These are phyloP conservation scores for Psidium guajava DNA, from an alignment of 345 rosid genomes.

Conservation along the genomic window DNA sequence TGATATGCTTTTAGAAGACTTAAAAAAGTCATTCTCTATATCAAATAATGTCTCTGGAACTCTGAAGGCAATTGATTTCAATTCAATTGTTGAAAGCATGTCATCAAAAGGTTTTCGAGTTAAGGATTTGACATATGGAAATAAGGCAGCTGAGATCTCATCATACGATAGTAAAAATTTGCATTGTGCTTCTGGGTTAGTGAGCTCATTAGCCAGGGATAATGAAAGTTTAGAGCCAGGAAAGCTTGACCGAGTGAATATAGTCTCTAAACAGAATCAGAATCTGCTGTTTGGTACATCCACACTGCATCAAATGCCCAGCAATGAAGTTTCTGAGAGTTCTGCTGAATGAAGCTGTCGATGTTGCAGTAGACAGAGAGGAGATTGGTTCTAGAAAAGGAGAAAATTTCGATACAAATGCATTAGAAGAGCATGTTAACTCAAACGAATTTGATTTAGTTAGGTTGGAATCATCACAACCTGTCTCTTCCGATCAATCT, in stretches of 20 bases:
- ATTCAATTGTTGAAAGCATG: constrained; percentile 28
- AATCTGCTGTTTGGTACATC: constrained; percentile 5
- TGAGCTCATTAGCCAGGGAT: constrained; percentile 8
- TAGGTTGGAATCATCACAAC: constrained; percentile 10
- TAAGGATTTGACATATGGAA: constrained; percentile 24
- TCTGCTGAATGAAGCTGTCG: background rate
- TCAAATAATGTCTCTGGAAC: constrained; percentile 18
- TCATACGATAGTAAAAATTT: constrained; percentile 1
- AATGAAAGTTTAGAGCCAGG: constrained; percentile 7
- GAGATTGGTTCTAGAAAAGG: background rate
- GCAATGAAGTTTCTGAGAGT: constrained; percentile 1
- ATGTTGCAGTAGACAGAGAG: constrained; percentile 8
- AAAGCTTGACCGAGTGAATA: background rate
- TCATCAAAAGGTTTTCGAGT: constrained; percentile 42
- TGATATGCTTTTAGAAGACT: constrained; percentile 66
- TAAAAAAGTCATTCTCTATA: constrained; percentile 42
- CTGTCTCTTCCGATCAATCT: constrained; percentile 7
- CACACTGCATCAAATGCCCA: background rate
- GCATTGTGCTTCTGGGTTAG: constrained; percentile 2
- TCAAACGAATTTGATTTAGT: background rate
- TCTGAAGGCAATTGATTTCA: constrained; percentile 48
- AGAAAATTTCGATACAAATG: constrained; percentile 3
- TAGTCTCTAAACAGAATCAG: constrained; percentile 4
- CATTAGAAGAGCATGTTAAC: background rate
- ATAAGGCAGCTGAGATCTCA: constrained; percentile 10